Percentiles rank a stretch among this genome's conserved stretches.
Conservation (phyloP, 108 stramenopile genomes). For the Cyclostephanos tholiformis region DNA sequence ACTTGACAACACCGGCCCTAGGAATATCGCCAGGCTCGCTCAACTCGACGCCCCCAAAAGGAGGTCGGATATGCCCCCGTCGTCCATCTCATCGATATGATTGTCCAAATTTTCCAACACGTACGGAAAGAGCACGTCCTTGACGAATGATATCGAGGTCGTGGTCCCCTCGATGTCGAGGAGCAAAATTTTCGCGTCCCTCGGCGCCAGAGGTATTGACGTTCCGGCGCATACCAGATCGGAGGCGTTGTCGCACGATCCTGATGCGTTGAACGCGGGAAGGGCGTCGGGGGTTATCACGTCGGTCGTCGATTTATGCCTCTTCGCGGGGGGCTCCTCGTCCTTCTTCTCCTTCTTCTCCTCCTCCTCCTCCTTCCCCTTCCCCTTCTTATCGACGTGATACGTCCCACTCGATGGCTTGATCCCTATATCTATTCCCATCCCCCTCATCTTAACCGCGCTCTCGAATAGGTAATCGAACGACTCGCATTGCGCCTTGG, state of each 20-base stretch:
- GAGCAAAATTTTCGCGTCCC: constrained; percentile 77
- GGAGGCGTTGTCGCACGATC: constrained; percentile 47
- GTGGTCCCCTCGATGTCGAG: constrained; percentile 96
- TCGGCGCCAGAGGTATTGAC: constrained; percentile 65
- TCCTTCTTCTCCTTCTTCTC: constrained; percentile 16
- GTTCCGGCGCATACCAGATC: constrained; percentile 54
- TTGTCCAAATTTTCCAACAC: constrained; percentile 57
- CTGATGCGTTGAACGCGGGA: constrained; percentile 62
- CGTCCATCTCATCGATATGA: constrained; percentile 23
- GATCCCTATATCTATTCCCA: constrained; percentile 73
- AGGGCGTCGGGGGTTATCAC: too few species aligned
- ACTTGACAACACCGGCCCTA: neutral
- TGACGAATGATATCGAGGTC: constrained; percentile 93
- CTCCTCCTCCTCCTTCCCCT: constrained; percentile 8
- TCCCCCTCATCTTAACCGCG: constrained; percentile 67
- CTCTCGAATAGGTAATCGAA: constrained; percentile 94
- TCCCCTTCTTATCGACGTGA: constrained; percentile 33
- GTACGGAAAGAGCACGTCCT: constrained; percentile 80
- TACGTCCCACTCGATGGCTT: constrained; percentile 60
- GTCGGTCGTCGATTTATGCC: constrained; percentile 29
- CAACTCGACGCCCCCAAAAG: constrained; percentile 33
- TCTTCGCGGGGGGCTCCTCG: constrained; percentile 17
- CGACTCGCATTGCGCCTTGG: constrained; percentile 95
- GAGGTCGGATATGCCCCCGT: constrained; percentile 9
- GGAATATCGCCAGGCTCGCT: neutral